Evolutionary conservation across 2,329 filamentous ascomycete genomes (phyloP).

Genomic region (Diaporthe longicolla): DNA sequence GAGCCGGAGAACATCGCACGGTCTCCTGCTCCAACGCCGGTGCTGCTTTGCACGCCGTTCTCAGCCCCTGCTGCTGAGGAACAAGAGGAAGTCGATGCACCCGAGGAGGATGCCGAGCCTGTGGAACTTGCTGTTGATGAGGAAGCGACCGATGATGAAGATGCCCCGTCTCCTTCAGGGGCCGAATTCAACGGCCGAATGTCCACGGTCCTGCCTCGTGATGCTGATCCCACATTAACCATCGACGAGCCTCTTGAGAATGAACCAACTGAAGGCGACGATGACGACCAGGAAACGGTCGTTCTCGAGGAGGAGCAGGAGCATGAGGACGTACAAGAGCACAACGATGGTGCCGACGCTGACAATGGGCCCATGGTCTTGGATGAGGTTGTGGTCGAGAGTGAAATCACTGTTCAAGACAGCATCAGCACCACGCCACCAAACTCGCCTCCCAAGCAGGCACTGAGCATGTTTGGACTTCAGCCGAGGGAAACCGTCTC

Average conservation of each 20-base stretch:
- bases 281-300: conserved; percentile 44
- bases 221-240: conserved; percentile 48
- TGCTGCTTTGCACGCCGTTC: conserved; percentile 34
- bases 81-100: conserved; percentile 12
- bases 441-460: conserved; percentile 49
- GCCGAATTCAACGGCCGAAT: conserved; percentile 34
- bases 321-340: conserved; percentile 22
- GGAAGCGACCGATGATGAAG: conserved; percentile 30
- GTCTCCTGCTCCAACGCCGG: conserved; percentile 39
- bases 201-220: conserved; percentile 48
- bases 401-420: conserved; percentile 35
- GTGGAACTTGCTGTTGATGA: conserved; percentile 2
- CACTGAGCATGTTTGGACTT: conserved; percentile 57
- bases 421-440: conserved; percentile 48
- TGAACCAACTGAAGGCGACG: conserved; percentile 28
- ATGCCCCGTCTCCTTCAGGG: not conserved
- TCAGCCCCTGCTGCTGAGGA: conserved; percentile 21
- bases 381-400: conserved; percentile 50
- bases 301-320: conserved; percentile 44
- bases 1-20: conserved; percentile 41
- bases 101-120: conserved; percentile 10
- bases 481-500: conserved; percentile 63
- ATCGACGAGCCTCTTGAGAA: conserved; percentile 30
- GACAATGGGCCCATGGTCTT: conserved; percentile 46
- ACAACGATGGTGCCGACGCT: conserved; percentile 22